Evolutionary conservation across 2,329 filamentous ascomycete genomes (phyloP).

Genomic region (Phyllosticta paracitricarpa): DNA sequence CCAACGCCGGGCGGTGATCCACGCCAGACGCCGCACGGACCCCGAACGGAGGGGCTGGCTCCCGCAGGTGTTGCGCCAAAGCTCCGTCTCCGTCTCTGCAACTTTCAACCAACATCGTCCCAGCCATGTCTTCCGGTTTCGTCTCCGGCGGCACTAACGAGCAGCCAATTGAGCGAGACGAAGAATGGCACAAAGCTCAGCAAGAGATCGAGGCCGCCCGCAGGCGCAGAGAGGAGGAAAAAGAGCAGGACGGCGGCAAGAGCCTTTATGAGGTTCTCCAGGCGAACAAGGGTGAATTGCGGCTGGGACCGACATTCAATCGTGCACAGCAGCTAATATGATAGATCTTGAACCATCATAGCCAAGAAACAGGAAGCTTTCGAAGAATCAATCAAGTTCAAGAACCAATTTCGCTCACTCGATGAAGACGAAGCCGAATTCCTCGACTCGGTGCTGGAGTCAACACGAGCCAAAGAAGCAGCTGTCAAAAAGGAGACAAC

Average conservation of each 20-base stretch:
- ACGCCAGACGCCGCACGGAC: too few relatives aligned
- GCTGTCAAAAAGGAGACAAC: conserved; percentile 48
- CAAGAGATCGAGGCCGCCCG: conserved; percentile 54
- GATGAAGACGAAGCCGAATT: conserved; percentile 75
- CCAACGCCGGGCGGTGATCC: too few relatives aligned
- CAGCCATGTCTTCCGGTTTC: conserved; percentile 13
- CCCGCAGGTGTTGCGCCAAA: not conserved
- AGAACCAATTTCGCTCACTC: conserved; percentile 67
- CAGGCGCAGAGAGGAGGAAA: conserved; percentile 43
- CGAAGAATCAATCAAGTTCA: conserved; percentile 59
- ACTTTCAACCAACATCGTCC: not conserved
- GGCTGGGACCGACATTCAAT: not conserved
- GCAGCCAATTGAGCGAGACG: conserved; percentile 34
- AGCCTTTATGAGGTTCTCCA: conserved; percentile 66
- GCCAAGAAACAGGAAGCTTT: conserved; percentile 75
- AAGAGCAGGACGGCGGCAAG: conserved; percentile 43
- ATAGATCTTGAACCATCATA: conserved; percentile 27
- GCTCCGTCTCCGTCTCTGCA: not conserved
- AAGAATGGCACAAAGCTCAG: conserved; percentile 57
- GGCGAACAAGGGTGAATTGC: conserved; percentile 61
- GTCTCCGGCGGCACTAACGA: conserved; percentile 15
- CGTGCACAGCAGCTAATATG: conserved; percentile 19
- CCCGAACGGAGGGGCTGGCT: too few relatives aligned
- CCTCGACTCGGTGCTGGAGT: conserved; percentile 50
- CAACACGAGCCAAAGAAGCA: conserved; percentile 46